Percentiles rank a stretch among this genome's conserved stretches.
Conservation (phyloP, 495 filamentous ascomycete species). For the Annulohypoxylon bovei region DNA sequence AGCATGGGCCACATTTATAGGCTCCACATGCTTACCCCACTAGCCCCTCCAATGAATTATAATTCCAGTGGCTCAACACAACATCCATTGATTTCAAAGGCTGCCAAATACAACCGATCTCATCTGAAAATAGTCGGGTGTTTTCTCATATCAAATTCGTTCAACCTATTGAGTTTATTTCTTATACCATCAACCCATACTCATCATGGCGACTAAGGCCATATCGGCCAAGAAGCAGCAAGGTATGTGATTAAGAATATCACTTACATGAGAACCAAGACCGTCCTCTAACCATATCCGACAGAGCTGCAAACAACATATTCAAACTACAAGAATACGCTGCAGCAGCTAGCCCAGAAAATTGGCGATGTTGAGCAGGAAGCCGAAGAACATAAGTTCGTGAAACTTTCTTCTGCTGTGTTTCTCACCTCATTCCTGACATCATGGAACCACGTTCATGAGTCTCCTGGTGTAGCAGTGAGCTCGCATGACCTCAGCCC, state of each 20-base stretch:
- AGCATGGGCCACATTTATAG: constrained; percentile 46
- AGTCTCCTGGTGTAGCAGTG: constrained; percentile 15
- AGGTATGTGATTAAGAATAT: constrained; percentile 63
- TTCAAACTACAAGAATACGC: constrained; percentile 91
- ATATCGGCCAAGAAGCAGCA: constrained; percentile 78
- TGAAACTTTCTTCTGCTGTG: constrained; percentile 33
- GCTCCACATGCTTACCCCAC: constrained; percentile 39
- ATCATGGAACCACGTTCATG: constrained; percentile 34
- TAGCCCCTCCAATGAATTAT: constrained; percentile 38
- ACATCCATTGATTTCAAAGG: constrained; percentile 30
- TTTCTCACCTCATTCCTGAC: constrained; percentile 30
- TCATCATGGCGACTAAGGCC: constrained; percentile 54
- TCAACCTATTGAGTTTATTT: not conserved
- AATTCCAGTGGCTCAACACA: constrained; percentile 26
- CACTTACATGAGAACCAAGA: constrained; percentile 8
- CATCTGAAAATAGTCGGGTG: constrained; percentile 17
- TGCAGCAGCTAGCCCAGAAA: constrained; percentile 93
- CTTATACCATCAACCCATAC: not conserved
- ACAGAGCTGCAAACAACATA: constrained; percentile 92
- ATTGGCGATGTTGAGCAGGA: constrained; percentile 98
- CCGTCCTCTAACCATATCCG: constrained; percentile 31
- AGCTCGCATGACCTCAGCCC: constrained; percentile 31
- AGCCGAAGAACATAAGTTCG: constrained; percentile 96
- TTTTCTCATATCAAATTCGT: constrained; percentile 10
- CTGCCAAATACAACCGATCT: constrained; percentile 17